Evolutionary conservation across 352 stramenopile species (phyloP), one percentile per base, ranked within the genome.

Genomic region (Globisporangium nodosum): DNA sequence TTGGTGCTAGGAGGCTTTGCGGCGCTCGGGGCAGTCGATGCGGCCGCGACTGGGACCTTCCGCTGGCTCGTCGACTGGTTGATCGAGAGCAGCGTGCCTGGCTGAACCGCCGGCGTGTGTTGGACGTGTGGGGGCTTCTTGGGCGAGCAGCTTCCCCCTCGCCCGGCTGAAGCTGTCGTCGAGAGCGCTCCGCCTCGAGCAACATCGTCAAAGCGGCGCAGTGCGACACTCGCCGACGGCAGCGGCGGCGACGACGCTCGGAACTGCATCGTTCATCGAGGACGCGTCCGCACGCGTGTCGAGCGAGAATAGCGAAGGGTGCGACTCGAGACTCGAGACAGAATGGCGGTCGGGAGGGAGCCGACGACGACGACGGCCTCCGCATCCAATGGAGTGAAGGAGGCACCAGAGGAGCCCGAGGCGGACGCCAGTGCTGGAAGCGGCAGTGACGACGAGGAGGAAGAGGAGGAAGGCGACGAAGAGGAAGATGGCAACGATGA

Each of bases 401-500:
- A 37, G 27, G 15, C 31, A 15, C 31, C 13, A 31, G 50, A 60
- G 30, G 63, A 21, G 13, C 27, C 30, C 16, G 50, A 67, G 49
- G 27, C 30, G n/a, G 60, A 54, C 42, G 18, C 1, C 24, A 20
- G 3, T 15, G 5, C 16, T 27, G 20, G 11, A 9, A 12, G 5
- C 31, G 66, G 65, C 27, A 60, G 61, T 21, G 58, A 66, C 5
- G 57, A 74, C 18, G 56, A 65, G 5, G 53, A 61, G n/a, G 51
- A 52, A 35, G 20, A 61, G 2, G 62, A 70, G 20, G 65, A 70
- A 24, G 47, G 58, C 24, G 56, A 61, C 16, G 54, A 66, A 2
- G 66, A 69, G 0, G 67, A 67, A 0, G 65, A 73, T 16, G 56
- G 63, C 0, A 64, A 71, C 3, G 65, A 69, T 2, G 63, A 46